phyloP scores from a whole-genome alignment of 2,329 filamentous ascomycete genomes.

The Orbilia oligospora region DNA sequence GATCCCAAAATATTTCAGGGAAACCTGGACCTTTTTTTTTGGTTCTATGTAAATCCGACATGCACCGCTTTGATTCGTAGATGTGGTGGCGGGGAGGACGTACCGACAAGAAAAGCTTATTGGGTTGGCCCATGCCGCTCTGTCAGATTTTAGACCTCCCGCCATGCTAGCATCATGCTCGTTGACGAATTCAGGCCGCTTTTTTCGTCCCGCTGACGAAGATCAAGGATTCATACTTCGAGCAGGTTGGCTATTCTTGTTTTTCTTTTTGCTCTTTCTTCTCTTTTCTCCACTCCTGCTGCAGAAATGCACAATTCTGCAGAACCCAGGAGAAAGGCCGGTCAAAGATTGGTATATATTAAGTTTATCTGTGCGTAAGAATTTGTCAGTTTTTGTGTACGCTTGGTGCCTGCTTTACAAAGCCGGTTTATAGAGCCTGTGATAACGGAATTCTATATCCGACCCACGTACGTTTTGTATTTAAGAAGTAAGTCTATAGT shows the following conservation, averaged over 20 bases:
- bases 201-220: not conserved
- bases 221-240: not conserved
- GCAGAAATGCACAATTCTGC: not conserved
- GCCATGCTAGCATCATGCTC: conserved; percentile 31
- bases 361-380: not conserved
- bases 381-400: conserved; percentile 11
- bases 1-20: conserved; percentile 16
- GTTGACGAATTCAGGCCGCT: conserved; percentile 14
- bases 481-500: no score
- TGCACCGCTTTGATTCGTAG: conserved; percentile 19
- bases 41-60: no score
- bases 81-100: conserved; percentile 13
- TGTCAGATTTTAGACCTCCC: conserved; percentile 51
- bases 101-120: not conserved
- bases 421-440: not conserved
- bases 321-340: not conserved
- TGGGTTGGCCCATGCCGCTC: not conserved
- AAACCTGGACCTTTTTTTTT: not conserved
- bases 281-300: not conserved
- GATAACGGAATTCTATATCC: no score
- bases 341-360: conserved; percentile 3
- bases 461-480: no score
- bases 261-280: not conserved
- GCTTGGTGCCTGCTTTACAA: not conserved
- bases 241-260: not conserved